Evolutionary conservation across 371 early-diverging fungal genomes (phyloP).

Genomic region (Dichotomocladium elegans): DNA sequence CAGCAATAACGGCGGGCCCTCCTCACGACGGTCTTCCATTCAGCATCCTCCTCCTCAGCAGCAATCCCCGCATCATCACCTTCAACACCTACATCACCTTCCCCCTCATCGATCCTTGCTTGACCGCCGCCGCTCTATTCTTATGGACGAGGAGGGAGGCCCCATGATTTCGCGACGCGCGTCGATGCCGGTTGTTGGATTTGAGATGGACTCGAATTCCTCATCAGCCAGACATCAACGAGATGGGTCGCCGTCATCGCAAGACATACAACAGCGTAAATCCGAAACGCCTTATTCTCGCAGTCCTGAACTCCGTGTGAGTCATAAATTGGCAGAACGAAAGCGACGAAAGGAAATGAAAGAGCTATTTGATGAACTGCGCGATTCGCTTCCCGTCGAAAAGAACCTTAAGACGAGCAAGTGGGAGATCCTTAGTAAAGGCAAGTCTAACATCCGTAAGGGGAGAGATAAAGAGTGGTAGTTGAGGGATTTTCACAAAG

Average conservation of each 20-base stretch:
- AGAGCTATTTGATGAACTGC: slow-evolving; percentile 80
- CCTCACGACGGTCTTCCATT: slow-evolving; percentile 16
- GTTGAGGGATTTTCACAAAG: neutral
- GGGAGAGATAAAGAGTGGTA: neutral
- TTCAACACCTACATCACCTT: slow-evolving; percentile 5
- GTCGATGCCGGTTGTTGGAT: slow-evolving; percentile 46
- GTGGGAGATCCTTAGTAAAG: slow-evolving; percentile 85
- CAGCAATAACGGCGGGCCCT: neutral
- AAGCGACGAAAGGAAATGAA: slow-evolving; percentile 87
- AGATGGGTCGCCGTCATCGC: slow-evolving; percentile 78
- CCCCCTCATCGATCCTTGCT: too few relatives aligned
- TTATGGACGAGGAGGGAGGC: slow-evolving; percentile 23
- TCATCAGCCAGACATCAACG: too few relatives aligned
- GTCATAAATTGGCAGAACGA: slow-evolving; percentile 85
- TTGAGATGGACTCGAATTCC: slow-evolving; percentile 11
- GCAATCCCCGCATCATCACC: slow-evolving; percentile 8
- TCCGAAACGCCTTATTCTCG: slow-evolving; percentile 67
- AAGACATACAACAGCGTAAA: slow-evolving; percentile 78
- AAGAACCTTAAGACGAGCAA: slow-evolving; percentile 77
- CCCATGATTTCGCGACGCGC: slow-evolving; percentile 34
- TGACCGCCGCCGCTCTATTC: slow-evolving; percentile 26
- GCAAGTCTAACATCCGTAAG: too few relatives aligned
- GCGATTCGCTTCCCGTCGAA: slow-evolving; percentile 72
- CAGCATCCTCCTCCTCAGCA: slow-evolving; percentile 17
- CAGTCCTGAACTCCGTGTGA: slow-evolving; percentile 62